Evolutionary conservation across 495 filamentous ascomycete genomes (phyloP).

Genomic region (Melanomma pulvis-pyrius): DNA sequence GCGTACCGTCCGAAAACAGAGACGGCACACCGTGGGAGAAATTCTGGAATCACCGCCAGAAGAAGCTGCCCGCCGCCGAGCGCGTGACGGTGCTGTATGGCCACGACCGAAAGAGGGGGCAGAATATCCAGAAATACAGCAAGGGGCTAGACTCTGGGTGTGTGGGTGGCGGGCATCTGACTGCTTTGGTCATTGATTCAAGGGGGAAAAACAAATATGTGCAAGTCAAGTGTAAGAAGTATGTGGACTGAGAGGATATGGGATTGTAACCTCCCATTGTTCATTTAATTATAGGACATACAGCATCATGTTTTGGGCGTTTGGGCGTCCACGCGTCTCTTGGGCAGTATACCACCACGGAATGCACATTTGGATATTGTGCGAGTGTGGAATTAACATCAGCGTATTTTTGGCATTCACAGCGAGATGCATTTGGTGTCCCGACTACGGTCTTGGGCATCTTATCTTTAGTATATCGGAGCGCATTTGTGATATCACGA

Average conservation of each 20-base stretch:
- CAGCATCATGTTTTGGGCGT: neutral
- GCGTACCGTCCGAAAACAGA: slow-evolving; percentile 60
- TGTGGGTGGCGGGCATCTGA: slow-evolving; percentile 70
- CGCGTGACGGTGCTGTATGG: slow-evolving; percentile 74
- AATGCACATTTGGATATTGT: neutral
- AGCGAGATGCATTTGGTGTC: neutral
- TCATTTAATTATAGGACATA: neutral
- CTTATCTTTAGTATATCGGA: too few species aligned
- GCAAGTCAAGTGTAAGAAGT: slow-evolving; percentile 35
- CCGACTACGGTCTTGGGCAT: neutral
- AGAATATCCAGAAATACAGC: slow-evolving; percentile 69
- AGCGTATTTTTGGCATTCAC: neutral
- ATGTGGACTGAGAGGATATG: slow-evolving; percentile 12
- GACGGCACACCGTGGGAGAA: slow-evolving; percentile 69
- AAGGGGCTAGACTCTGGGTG: slow-evolving; percentile 87
- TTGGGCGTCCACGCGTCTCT: neutral
- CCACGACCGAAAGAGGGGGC: slow-evolving; percentile 74
- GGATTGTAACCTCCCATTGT: neutral
- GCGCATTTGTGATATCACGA: too few species aligned
- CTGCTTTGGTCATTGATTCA: slow-evolving; percentile 71
- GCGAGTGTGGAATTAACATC: neutral
- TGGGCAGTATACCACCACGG: neutral
- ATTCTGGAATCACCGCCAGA: slow-evolving; percentile 63
- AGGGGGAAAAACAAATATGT: slow-evolving; percentile 37
- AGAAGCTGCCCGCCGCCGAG: slow-evolving; percentile 39